phyloP scores from a whole-genome alignment of 495 filamentous ascomycete species.

The Tuber brumale region DNA sequence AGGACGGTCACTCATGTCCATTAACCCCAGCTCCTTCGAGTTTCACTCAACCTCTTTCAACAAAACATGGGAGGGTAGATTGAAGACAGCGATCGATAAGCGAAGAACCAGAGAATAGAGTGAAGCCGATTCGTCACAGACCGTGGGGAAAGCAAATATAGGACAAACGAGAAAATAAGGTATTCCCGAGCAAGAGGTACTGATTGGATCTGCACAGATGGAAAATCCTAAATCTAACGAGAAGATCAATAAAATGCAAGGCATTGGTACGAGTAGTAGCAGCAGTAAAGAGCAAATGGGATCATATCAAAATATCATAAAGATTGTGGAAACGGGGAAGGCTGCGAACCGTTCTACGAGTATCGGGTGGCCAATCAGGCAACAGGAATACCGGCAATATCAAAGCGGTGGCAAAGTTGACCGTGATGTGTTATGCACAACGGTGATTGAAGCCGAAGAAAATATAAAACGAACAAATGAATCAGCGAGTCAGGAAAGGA shows the following conservation, averaged over 20 bases:
- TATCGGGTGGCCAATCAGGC: background rate
- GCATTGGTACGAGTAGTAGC: background rate
- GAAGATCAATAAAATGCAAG: background rate
- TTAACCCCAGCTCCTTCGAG: slow-evolving; percentile 23
- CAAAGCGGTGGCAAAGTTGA: background rate
- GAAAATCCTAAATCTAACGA: background rate
- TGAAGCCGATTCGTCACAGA: background rate
- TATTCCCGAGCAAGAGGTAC: background rate
- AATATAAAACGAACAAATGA: slow-evolving; percentile 12
- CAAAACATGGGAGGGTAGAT: slow-evolving; percentile 10
- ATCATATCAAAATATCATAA: slow-evolving; percentile 1
- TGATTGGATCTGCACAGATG: background rate
- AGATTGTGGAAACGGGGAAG: slow-evolving; percentile 7
- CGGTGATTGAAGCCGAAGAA: slow-evolving; percentile 5
- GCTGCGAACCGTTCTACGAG: background rate
- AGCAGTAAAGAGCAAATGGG: slow-evolving; percentile 7
- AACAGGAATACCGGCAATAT: background rate
- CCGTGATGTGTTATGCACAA: background rate
- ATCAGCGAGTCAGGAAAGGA: slow-evolving; percentile 14
- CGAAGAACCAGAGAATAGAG: background rate
- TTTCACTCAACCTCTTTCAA: slow-evolving; percentile 21
- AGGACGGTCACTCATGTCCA: slow-evolving; percentile 31
- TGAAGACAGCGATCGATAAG: background rate
- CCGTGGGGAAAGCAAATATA: slow-evolving; percentile 5
- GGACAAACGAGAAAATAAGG: slow-evolving; percentile 1